These are phyloP conservation scores for Lactifluus hygrophoroides DNA, from an alignment of 768 basidiomycete species.

Conservation along the genomic window DNA sequence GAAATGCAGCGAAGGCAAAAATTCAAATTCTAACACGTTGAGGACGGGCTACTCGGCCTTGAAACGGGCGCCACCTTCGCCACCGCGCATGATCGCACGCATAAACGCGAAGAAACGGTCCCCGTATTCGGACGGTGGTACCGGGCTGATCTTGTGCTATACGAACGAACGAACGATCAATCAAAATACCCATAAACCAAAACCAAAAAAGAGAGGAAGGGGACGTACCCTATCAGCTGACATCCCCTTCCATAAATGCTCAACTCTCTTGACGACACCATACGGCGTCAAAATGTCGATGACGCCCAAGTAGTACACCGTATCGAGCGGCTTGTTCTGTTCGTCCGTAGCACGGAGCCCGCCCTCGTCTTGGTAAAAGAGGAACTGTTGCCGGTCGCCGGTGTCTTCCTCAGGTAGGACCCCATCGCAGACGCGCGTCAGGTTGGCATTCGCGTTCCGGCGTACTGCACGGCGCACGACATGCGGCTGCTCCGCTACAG, in stretches of 20 bases:
- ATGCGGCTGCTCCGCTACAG: conserved; percentile 61
- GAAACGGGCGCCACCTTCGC: conserved; percentile 52
- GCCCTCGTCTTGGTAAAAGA: conserved; percentile 97
- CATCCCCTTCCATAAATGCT: conserved; percentile 90
- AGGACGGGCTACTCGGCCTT: conserved; percentile 30
- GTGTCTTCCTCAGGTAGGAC: conserved; percentile 57
- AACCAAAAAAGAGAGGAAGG: background rate
- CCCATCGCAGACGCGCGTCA: conserved; percentile 29
- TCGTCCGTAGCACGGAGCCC: conserved; percentile 89
- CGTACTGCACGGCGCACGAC: conserved; percentile 84
- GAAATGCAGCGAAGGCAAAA: background rate
- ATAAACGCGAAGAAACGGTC: conserved; percentile 84
- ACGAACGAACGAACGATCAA: conserved; percentile 1
- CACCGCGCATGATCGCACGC: conserved; percentile 78
- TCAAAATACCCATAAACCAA: background rate
- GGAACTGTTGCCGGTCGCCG: conserved; percentile 60
- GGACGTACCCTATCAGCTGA: conserved; percentile 76
- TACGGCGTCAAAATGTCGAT: conserved; percentile 98
- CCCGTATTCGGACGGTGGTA: conserved; percentile 80
- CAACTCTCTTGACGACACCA: conserved; percentile 61
- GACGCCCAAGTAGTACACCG: conserved; percentile 89
- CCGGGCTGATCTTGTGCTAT: conserved; percentile 92
- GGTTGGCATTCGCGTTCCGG: conserved; percentile 35
- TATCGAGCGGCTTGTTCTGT: conserved; percentile 58
- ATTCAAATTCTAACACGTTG: background rate